Evolutionary conservation across 148 eudicot species (phyloP).

Genomic region (Chenopodium formosanum): DNA sequence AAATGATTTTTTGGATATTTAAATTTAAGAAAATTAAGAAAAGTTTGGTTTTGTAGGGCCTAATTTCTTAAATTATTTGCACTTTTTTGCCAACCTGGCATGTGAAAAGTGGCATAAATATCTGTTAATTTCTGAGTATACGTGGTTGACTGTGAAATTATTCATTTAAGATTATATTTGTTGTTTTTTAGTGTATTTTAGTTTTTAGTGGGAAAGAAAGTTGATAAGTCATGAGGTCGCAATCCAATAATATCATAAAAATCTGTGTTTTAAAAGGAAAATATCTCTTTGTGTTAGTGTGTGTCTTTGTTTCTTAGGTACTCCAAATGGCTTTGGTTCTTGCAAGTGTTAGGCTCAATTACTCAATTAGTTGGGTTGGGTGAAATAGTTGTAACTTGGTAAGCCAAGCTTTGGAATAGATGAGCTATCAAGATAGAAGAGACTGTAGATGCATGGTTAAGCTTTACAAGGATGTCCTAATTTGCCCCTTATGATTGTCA

Average conservation of each 20-base stretch:
- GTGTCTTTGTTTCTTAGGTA: too few relatives aligned
- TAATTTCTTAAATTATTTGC: constrained; percentile 11
- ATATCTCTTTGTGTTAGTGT: neutral
- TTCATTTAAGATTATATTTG: too few relatives aligned
- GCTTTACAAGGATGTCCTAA: too few relatives aligned
- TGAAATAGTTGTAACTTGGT: too few relatives aligned
- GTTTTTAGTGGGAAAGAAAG: neutral
- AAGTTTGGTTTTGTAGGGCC: constrained; percentile 18
- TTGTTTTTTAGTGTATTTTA: neutral
- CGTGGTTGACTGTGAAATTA: neutral
- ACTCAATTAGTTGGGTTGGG: too few relatives aligned
- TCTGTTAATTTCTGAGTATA: neutral
- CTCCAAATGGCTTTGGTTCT: too few relatives aligned
- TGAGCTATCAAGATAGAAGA: too few relatives aligned
- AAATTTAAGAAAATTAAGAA: neutral
- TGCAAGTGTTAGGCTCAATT: too few relatives aligned
- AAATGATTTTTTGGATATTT: neutral
- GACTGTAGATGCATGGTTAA: too few relatives aligned
- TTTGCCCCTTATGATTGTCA: too few relatives aligned
- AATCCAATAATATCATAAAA: neutral
- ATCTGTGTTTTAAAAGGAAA: neutral
- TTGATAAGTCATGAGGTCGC: neutral
- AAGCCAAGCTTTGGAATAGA: too few relatives aligned
- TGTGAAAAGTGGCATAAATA: constrained; percentile 10
- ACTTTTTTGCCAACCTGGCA: constrained; percentile 30